Evolutionary conservation across 1,139 yeast genomes (phyloP), one percentile per base, ranked within the genome.

Genomic region (Pichia inconspicua): DNA sequence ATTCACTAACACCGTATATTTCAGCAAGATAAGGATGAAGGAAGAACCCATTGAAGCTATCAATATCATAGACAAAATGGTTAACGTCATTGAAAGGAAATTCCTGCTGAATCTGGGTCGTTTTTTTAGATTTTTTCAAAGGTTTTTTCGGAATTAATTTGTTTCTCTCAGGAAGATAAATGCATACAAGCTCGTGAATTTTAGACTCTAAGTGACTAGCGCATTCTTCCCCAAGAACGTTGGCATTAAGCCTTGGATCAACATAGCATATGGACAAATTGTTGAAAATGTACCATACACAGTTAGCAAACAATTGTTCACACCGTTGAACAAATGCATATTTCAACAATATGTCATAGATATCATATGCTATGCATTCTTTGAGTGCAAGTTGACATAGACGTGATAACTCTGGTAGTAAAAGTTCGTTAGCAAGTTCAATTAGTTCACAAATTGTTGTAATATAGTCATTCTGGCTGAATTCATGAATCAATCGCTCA

Each of bases 241-340:
- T 49, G 1, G 50, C 50, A 11, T 47, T 42, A 1, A 63, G 42
- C 19, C 58, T 56, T 4, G 45, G 28, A 55, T 84, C 86, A 51
- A 80, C 75, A 42, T 88, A 66, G 25, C 86, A 62, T 5, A 78
- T 63, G 39, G 82, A 89, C 52, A 86, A 65, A 59, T 88, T 87
- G 55, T 77, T 74, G 55, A 76, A 80, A 15, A 87, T 71, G 55
- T 76, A 85, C 80, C 87, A 81, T 39, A 83, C 68, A 58, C 95
- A 79, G 47, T 77, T 74, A 46, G 73, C 69, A 51, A 79, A 72
- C 32, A 89, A 62, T 55, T 81, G 78, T 9, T 66, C 61, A 2
- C 88, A 85, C 14, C 73, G 66, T 48, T 75, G 68, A 36, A 66
- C 58, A 40, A 73, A 73, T 0, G 94, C 74, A 58, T 81, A 81